Conservation (phyloP, 1,139 yeast species). For the Pichia cactophila region DNA sequence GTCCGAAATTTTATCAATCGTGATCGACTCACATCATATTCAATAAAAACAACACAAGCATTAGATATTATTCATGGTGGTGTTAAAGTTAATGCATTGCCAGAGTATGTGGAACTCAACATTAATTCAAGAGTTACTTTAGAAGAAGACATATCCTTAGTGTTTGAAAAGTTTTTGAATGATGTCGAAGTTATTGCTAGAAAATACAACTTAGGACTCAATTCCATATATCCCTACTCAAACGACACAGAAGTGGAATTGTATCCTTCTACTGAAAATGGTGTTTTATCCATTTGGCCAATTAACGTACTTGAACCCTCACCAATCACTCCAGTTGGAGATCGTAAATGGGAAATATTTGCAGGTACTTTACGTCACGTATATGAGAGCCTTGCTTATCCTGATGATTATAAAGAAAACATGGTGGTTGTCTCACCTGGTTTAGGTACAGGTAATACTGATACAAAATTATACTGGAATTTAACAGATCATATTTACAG, state of each 20-base stretch:
- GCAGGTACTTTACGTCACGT: conserved; percentile 43
- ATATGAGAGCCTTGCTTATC: conserved; percentile 39
- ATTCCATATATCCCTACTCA: conserved; percentile 16
- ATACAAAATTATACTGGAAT: conserved; percentile 70
- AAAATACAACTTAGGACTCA: conserved; percentile 40
- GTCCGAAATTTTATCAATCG: conserved; percentile 31
- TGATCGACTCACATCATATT: conserved; percentile 31
- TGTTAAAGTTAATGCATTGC: conserved; percentile 63
- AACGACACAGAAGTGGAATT: conserved; percentile 31
- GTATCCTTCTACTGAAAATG: conserved; percentile 31
- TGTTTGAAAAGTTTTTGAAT: conserved; percentile 16
- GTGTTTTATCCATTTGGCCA: conserved; percentile 40
- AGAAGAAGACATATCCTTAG: conserved; percentile 31
- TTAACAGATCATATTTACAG: conserved; percentile 69
- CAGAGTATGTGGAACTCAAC: conserved; percentile 49
- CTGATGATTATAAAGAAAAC: conserved; percentile 33
- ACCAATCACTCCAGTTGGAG: conserved; percentile 39
- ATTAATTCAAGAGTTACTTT: conserved; percentile 31
- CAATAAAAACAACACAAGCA: conserved; percentile 60
- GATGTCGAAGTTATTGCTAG: conserved; percentile 37
- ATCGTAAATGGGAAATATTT: conserved; percentile 37
- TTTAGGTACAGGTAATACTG: conserved; percentile 74
- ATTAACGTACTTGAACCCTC: conserved; percentile 36
- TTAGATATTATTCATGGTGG: conserved; percentile 67
- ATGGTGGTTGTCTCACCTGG: conserved; percentile 56